Evolutionary conservation across 208 protist genomes (phyloP), one percentile per base, ranked within the genome.

Genomic region (Leishmania lainsoni): DNA sequence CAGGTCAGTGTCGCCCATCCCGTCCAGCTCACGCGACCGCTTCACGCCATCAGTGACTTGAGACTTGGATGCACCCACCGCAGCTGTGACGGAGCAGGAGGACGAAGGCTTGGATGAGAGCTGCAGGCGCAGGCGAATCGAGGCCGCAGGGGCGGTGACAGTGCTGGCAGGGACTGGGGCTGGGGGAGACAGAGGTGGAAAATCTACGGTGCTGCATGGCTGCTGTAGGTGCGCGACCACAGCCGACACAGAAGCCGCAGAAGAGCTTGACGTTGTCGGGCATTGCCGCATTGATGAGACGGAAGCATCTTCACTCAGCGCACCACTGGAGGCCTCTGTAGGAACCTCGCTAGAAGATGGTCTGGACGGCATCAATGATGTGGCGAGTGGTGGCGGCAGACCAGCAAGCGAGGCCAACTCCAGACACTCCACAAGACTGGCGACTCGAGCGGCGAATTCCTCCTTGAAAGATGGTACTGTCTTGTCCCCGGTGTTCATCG

Each of bases 321-420:
- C 69, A 54, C 35, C 10, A 9, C 22, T 10, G 8, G 56, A 39
- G 51, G 45, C 51, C 63, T 72, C 65, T 9, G 45, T 22, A 9
- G 45, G 69, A 35, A 10, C 35, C 29, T 45, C 48, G 69, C 45
- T 51, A 73, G 45, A 9, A 4, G 74, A 77, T 35, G 54, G 26
- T 45, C 52, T 29, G 35, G 42, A 14, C 9, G 76, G 51, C 29
- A 45, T 54, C 56, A 79, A n/a, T 35, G 82, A 75, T n/a, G 82
- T 42, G 14, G 77, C 72, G 22, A 85, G 65, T 29, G 82, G 82
- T 32, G 82, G 59, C n/a, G 77, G 77, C 61, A 85, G 63, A 1
- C 77, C 82, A 22, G 71, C 77, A 52, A 76, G 49, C 26, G 82
- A 49, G 39, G 77, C 82, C 0, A 85, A 59, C 56, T 81, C 77